A percentile compares a stretch with the other conserved stretches of the same genome.
These are phyloP conservation scores for Yamadazyma tumulicola DNA, from an alignment of 805 yeast species.

Conservation along the genomic window DNA sequence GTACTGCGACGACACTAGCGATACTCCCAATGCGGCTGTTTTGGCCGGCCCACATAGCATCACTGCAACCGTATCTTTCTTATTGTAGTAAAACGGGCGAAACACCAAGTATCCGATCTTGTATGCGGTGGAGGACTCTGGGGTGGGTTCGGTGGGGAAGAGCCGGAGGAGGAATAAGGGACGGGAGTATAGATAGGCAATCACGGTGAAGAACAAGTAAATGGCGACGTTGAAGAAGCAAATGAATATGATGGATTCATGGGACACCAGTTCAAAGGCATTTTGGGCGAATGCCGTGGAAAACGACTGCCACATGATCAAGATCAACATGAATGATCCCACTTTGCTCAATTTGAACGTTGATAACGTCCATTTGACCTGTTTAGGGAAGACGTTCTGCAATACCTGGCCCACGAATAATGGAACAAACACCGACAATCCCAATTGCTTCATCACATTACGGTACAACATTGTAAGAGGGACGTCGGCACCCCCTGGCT, in stretches of 20 bases:
- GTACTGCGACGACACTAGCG: slow-evolving; percentile 75
- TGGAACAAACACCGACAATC: slow-evolving; percentile 80
- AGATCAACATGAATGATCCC: slow-evolving; percentile 73
- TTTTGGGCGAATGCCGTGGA: slow-evolving; percentile 83
- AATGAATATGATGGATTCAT: slow-evolving; percentile 66
- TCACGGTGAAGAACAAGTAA: slow-evolving; percentile 67
- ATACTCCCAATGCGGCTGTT: slow-evolving; percentile 89
- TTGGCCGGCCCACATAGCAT: slow-evolving; percentile 91
- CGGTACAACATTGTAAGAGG: slow-evolving; percentile 58
- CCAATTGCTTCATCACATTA: slow-evolving; percentile 83
- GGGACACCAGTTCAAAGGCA: slow-evolving; percentile 70
- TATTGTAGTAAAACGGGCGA: slow-evolving; percentile 67
- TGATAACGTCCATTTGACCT: slow-evolving; percentile 56
- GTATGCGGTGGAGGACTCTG: slow-evolving; percentile 44
- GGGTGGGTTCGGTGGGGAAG: slow-evolving; percentile 47
- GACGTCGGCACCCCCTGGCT: slow-evolving; percentile 42
- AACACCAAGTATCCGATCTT: slow-evolving; percentile 40
- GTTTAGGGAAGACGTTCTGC: slow-evolving; percentile 66
- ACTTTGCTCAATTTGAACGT: slow-evolving; percentile 65
- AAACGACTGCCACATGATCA: slow-evolving; percentile 76
- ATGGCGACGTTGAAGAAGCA: slow-evolving; percentile 82
- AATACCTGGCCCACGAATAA: slow-evolving; percentile 82
- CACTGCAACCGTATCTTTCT: slow-evolving; percentile 70
- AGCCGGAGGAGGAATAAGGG: slow-evolving; percentile 47
- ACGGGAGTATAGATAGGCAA: slow-evolving; percentile 60